Base-by-base conservation (phyloP, 495 filamentous ascomycete genomes). In the Beverwykella pulmonaria region DNA sequence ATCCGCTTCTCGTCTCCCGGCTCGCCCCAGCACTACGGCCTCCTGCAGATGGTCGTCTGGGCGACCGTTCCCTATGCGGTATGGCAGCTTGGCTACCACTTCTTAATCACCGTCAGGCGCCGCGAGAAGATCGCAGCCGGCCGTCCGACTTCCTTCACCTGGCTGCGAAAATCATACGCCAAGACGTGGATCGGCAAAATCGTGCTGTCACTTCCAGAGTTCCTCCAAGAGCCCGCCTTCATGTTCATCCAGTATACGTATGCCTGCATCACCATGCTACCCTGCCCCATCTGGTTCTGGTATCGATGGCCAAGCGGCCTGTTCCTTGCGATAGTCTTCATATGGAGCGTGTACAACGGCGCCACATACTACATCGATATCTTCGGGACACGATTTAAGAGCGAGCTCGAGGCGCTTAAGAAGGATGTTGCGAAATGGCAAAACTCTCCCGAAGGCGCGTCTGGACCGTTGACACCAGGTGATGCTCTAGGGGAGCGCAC, bases 341-440 rank as follows among this genome's bases (percentile, higher is more conserved):
- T 85, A 32, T 96, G 93, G 92, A 92, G 89, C 70, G 85, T 97
- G 53, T 92, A 96, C 76, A 98, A 98, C 68, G 94, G 94, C 27
- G 91, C 92, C 25, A 96, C 92, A 15, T 98, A 90, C 75, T 98
- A 98, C 75, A 97, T 98, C 74, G 94, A 98, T 69, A 88, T 97
- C 15, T 98, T 97, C 69, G 94, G 94, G 60, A 97, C 89, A 73
- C 86, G 92, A 5, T 98, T 98, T 81, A 91, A 98, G 81, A 95
- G 92, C 74, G 95, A 98, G 77, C 81, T 98, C 22, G 95, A 98
- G 75, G 84, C 88, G 32, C 83, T 98, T 77, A 92, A 89, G 79
- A 85, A 84, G 61, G 94, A 98, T 75, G 92, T 97, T 30, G 87
- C 87, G 9, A 92, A 91, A 73, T 96, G 92, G 93, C 92, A 97